phyloP scores from a whole-genome alignment of 2,329 filamentous ascomycete species.

The Magnaporthales sp. region DNA sequence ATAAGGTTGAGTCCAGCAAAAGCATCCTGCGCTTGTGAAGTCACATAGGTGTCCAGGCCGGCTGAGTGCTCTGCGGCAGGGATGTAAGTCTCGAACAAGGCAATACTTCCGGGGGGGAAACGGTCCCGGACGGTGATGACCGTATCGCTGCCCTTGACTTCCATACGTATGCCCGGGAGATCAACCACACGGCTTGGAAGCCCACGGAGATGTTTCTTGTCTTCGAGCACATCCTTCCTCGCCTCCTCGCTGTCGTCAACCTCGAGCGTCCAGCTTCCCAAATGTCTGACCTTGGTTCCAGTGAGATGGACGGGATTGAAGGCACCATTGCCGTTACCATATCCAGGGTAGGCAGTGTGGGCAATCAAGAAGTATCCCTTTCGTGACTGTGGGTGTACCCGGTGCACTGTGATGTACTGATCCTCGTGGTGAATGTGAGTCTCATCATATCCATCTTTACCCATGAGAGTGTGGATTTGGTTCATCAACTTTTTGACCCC shows the following conservation, averaged over 20 bases:
- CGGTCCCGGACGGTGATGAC: slow-evolving; percentile 71
- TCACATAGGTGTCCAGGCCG: slow-evolving; percentile 79
- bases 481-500: slow-evolving; percentile 89
- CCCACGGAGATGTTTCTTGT: slow-evolving; percentile 66
- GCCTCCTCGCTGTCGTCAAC: slow-evolving; percentile 71
- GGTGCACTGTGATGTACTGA: slow-evolving; percentile 92
- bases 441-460: slow-evolving; percentile 87
- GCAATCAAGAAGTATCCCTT: slow-evolving; percentile 95
- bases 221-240: slow-evolving; percentile 53
- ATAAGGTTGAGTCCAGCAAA: slow-evolving; percentile 67
- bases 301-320: slow-evolving; percentile 72
- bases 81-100: slow-evolving; percentile 93
- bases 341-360: slow-evolving; percentile 90
- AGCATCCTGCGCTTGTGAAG: slow-evolving; percentile 68
- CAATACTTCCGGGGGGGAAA: slow-evolving; percentile 90
- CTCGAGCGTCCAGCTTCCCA: slow-evolving; percentile 89
- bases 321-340: slow-evolving; percentile 73
- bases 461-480: slow-evolving; percentile 91
- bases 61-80: slow-evolving; percentile 76
- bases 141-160: slow-evolving; percentile 64
- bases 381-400: slow-evolving; percentile 83
- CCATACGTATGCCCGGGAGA: slow-evolving; percentile 64
- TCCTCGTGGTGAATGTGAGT: slow-evolving; percentile 95
- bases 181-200: slow-evolving; percentile 76
- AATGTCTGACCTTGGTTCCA: slow-evolving; percentile 75